Evolutionary conservation across 2,329 filamentous ascomycete genomes (phyloP).

Genomic region (Colletotrichum tamarilloi): DNA sequence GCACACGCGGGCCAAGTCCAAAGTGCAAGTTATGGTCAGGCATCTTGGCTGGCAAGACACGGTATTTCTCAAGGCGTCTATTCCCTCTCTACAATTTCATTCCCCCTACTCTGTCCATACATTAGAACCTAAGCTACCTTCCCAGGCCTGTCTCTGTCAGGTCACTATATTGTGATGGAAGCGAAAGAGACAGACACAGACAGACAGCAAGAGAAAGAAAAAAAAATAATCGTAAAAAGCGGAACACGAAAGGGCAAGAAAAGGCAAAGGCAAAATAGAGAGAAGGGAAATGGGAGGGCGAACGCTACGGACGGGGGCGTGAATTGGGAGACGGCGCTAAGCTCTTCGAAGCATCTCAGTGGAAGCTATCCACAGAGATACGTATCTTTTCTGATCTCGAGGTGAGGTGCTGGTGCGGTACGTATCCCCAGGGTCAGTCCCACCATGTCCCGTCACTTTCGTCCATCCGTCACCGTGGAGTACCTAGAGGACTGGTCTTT

Average conservation of each 20-base stretch:
- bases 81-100: neutral
- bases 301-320: neutral
- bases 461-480: neutral
- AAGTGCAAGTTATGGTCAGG: neutral
- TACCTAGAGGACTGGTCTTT: neutral
- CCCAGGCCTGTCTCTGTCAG: neutral
- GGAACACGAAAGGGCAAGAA: constrained; percentile 2
- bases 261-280: constrained; percentile 16
- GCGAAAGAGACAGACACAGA: neutral
- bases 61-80: neutral
- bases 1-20: neutral
- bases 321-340: constrained; percentile 12
- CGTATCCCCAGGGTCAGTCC: neutral
- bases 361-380: neutral
- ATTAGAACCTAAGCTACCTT: too few species aligned
- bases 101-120: too few species aligned
- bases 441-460: constrained; percentile 9
- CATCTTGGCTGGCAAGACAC: neutral
- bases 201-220: too few species aligned
- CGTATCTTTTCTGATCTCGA: neutral
- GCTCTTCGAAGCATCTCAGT: neutral
- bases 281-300: constrained; percentile 23
- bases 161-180: neutral
- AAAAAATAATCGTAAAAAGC: constrained; percentile 10
- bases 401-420: neutral